Base-by-base conservation (phyloP, 2,329 filamentous ascomycete species). In the Verticillium nonalfalfae region DNA sequence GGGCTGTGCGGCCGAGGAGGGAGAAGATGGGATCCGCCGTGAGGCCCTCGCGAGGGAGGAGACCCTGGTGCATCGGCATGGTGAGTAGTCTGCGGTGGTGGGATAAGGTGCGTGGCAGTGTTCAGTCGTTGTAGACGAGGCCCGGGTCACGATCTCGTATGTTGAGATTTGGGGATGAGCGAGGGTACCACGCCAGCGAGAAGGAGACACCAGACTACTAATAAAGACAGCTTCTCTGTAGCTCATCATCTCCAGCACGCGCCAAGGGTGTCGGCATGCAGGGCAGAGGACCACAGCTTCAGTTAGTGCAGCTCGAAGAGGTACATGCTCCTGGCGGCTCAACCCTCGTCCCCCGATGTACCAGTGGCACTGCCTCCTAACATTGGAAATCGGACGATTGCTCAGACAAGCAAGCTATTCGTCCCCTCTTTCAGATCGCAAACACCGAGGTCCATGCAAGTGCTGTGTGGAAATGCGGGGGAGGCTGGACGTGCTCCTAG, bases 1-100 rank as follows among this genome's bases (percentile, higher is more conserved):
- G 76, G 7, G 82, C 78, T 0, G 87, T 91, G 60, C 78, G 77
- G 64, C 82, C 80, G 66, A 91, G 70, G 50, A 89, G 69, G 45
- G 79, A 78, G 39, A 81, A 74, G 62, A 90, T 65, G 13, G 86
- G 83, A 69, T 90, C 88, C 62, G 78, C 78, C 39, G 81, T 85
- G 69, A 90, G 80, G 56, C 82, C 83, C 74, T 85, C 82, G 62
- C 82, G 81, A 18, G 82, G 82, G 36, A 85, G 71, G 66, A 81
- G 73, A 64, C 81, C 80, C 59, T 79, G 78, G 71, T 83, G 79
- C 68, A 84, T 60, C 40, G 64, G 63, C 64, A 66, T 66, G 31
- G 7, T 59, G 40, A 13, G 33, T 35, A 15, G 18, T 50, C 26
- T 14, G 33, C 21, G 34, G 18, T 56, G 4, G n/a, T 7, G 50